Evolutionary conservation across 495 filamentous ascomycete species (phyloP), one percentile per base, ranked within the genome.

Genomic region (Hamigera avellanea): DNA sequence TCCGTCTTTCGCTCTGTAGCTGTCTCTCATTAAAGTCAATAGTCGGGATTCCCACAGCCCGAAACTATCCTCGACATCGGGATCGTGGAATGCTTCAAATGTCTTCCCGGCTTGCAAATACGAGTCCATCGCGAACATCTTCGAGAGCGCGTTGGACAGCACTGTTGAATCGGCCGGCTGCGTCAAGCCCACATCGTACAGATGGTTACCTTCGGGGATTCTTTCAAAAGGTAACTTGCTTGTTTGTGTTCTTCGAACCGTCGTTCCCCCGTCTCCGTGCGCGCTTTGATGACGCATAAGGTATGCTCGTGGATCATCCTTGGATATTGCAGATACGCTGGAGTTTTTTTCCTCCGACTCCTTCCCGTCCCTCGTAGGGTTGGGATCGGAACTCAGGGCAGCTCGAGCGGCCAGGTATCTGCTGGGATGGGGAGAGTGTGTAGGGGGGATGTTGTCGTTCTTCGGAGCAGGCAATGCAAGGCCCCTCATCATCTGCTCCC

Each of bases 341-440:
- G n/a, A n/a, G n/a, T n/a, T n/a, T n/a, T n/a, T n/a, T n/a, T n/a
- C n/a, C n/a, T n/a, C n/a, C n/a, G n/a, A n/a, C n/a, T n/a, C n/a
- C n/a, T n/a, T n/a, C n/a, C n/a, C n/a, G n/a, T n/a, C n/a, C n/a
- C n/a, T n/a, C n/a, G n/a, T n/a, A n/a, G n/a, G n/a, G n/a, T n/a
- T n/a, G n/a, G n/a, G 21, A 9, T 23, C 9, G 5, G 9, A 23
- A 23, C 9, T 40, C 26, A 64, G 40, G 2, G 56, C 51, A 12
- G 58, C 57, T 37, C 57, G 56, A 6, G 64, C 62, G 4, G 61
- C 54, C 10, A 64, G 46, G 34, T 59, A 64, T 18, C 62, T 47
- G 33, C 43, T 67, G 19, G 36, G 41, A 37, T 66, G 62, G 1
- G 58, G 58, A 0, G 56, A 58, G 9, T 52, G 42, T n/a, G 41